Evolutionary conservation across 306 rosid genomes (phyloP).

Genomic region (Casuarina cunninghamiana): DNA sequence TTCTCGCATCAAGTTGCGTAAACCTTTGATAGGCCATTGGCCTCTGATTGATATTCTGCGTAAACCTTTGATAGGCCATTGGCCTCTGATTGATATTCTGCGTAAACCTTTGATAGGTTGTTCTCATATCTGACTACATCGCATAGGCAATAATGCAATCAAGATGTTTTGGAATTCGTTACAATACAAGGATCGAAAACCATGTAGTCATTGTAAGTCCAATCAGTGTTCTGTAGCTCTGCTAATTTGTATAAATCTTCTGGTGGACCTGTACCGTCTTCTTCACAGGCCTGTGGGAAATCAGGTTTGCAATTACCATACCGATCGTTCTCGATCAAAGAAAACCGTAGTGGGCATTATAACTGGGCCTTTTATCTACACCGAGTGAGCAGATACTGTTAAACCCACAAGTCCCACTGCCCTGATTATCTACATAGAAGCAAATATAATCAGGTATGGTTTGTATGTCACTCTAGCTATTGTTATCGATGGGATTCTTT

Average conservation of each 20-base stretch:
- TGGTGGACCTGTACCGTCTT: too few species aligned
- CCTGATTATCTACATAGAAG: neutral
- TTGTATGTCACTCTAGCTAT: too few species aligned
- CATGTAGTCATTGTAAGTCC: slow-evolving; percentile 1
- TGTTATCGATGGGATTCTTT: too few species aligned
- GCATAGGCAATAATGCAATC: too few species aligned
- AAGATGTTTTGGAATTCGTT: too few species aligned
- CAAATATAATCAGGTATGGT: too few species aligned
- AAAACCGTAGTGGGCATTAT: slow-evolving; percentile 16
- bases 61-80: neutral
- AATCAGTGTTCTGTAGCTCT: neutral
- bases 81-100: neutral
- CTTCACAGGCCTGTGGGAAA: neutral
- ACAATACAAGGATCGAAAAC: too few species aligned
- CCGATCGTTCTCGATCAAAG: too few species aligned
- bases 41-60: neutral
- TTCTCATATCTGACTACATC: too few species aligned
- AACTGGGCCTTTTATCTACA: slow-evolving; percentile 9
- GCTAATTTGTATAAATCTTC: too few species aligned
- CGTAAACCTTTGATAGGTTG: neutral
- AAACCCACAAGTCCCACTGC: neutral
- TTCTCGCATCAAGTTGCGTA: neutral
- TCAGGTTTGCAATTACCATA: too few species aligned
- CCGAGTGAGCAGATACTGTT: slow-evolving; percentile 1
- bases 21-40: neutral